Evolutionary conservation across 225 moss, liverwort and hornwort species (phyloP).

Genomic region (Physcomitrium patens): DNA sequence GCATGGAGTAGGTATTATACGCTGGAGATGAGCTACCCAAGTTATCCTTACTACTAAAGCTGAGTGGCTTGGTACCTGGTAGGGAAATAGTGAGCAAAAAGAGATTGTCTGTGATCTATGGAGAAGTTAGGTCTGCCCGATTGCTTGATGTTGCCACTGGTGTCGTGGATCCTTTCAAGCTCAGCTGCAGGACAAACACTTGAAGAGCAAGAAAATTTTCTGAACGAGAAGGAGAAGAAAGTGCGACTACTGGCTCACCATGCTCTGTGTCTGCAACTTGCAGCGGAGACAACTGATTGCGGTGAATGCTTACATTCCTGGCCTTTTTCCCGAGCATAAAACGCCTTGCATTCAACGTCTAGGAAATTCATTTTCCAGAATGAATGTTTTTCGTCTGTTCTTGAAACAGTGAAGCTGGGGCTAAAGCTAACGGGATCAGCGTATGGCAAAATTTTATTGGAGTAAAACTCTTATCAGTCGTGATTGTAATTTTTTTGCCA

Average conservation of each 20-base stretch:
- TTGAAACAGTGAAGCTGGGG: background rate
- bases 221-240: conserved; percentile 61
- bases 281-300: conserved; percentile 52
- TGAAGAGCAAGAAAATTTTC: conserved; percentile 25
- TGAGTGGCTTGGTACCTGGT: conserved; percentile 2
- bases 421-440: background rate
- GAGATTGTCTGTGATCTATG: conserved; percentile 28
- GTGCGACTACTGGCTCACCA: conserved; percentile 52
- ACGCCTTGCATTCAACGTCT: too few species aligned
- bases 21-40: conserved; percentile 1
- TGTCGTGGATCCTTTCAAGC: conserved; percentile 16
- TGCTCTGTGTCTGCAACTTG: conserved; percentile 54
- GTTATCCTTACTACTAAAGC: background rate
- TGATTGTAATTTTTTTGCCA: background rate
- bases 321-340: too few species aligned
- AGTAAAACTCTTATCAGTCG: background rate
- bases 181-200: conserved; percentile 29
- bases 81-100: background rate
- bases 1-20: conserved; percentile 20
- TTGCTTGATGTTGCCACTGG: conserved; percentile 28
- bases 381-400: too few species aligned
- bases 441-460: too few species aligned
- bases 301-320: conserved; percentile 23
- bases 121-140: conserved; percentile 18
- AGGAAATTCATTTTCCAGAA: too few species aligned